phyloP scores from a whole-genome alignment of 768 basidiomycete genomes.

The Macrolepiota albuminosa region DNA sequence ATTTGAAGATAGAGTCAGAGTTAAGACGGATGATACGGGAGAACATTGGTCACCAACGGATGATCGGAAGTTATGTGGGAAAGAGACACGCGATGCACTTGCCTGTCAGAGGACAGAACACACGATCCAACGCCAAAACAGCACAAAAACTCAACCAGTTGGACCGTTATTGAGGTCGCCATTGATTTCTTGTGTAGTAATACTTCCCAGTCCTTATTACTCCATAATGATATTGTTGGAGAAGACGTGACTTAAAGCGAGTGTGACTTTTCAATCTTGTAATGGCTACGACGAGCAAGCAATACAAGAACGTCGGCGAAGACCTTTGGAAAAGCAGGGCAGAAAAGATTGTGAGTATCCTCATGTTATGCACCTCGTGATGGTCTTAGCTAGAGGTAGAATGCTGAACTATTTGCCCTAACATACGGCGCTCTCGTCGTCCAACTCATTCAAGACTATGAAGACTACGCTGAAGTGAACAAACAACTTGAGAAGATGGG shows the following conservation, averaged over 20 bases:
- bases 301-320: conserved; percentile 86
- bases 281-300: conserved; percentile 76
- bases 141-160: conserved; percentile 88
- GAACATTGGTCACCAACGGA: conserved; percentile 89
- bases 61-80: conserved; percentile 93
- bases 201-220: neutral
- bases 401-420: conserved; percentile 93
- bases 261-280: conserved; percentile 8
- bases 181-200: conserved; percentile 3
- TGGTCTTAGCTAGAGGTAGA: conserved; percentile 45
- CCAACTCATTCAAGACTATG: conserved; percentile 98
- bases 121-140: conserved; percentile 85
- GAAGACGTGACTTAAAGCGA: conserved; percentile 23
- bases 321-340: conserved; percentile 93
- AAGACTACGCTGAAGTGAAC: conserved; percentile 93
- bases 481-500: conserved; percentile 99
- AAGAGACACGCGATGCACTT: conserved; percentile 89
- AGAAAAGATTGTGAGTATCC: conserved; percentile 82
- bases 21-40: conserved; percentile 76
- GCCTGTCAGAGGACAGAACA: conserved; percentile 93
- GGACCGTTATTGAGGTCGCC: conserved; percentile 41
- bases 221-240: neutral
- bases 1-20: conserved; percentile 85
- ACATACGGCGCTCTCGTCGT: conserved; percentile 98
- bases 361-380: neutral